Conservation (phyloP, 306 rosid genomes). For the Vachellia collinsii region DNA sequence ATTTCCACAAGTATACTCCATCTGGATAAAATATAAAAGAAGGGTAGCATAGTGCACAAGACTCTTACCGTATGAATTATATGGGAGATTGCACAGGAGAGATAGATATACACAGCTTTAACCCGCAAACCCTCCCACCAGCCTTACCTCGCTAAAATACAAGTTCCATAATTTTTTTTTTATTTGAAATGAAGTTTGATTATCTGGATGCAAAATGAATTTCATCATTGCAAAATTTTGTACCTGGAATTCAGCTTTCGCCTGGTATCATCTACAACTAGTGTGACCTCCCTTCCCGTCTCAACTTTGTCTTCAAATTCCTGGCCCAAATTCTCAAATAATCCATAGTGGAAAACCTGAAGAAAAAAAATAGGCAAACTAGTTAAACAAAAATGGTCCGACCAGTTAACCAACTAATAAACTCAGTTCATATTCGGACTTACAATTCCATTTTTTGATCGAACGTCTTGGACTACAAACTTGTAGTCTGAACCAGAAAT, state of each 20-base stretch:
- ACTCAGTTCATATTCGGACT: slow-evolving; percentile 13
- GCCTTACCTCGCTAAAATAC: neutral
- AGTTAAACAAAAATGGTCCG: neutral
- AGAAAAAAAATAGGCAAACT: neutral
- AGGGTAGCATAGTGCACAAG: no score
- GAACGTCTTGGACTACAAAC: slow-evolving; percentile 66
- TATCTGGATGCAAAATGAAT: neutral
- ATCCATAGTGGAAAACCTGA: slow-evolving; percentile 73
- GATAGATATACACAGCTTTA: no score
- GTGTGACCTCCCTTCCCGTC: slow-evolving; percentile 53
- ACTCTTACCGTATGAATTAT: no score
- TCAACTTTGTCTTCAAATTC: slow-evolving; percentile 41
- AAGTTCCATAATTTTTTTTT: neutral
- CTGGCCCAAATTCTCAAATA: slow-evolving; percentile 48
- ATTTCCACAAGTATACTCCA: neutral
- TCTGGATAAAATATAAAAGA: no score
- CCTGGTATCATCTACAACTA: slow-evolving; percentile 71
- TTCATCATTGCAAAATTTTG: neutral
- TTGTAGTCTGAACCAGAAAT: slow-evolving; percentile 44
- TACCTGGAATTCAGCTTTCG: slow-evolving; percentile 72
- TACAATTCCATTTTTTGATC: slow-evolving; percentile 70
- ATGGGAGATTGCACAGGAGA: no score
- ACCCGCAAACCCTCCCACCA: no score
- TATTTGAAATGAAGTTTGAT: neutral
- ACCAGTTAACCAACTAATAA: slow-evolving; percentile 6